These are phyloP conservation scores for Multifurca ochricompacta DNA, from an alignment of 768 basidiomycete genomes.

Conservation along the genomic window DNA sequence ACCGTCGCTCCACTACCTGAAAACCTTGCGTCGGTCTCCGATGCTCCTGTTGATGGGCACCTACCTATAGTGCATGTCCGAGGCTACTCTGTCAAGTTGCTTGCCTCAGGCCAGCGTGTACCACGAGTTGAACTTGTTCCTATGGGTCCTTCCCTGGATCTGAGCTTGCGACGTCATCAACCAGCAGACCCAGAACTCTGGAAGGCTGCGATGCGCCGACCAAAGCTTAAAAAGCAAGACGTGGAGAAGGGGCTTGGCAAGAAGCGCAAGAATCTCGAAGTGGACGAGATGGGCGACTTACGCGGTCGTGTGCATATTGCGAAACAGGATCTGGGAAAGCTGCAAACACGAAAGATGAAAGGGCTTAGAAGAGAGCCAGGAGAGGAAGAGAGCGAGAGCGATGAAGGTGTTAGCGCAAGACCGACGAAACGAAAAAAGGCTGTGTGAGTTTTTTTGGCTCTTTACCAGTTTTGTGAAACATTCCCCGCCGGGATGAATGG, in stretches of 20 bases:
- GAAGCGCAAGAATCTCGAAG: constrained; percentile 90
- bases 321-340: constrained; percentile 76
- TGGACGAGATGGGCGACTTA: constrained; percentile 97
- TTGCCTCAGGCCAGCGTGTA: constrained; percentile 68
- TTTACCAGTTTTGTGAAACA: no score
- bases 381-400: constrained; percentile 16
- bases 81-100: constrained; percentile 68
- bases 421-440: constrained; percentile 21
- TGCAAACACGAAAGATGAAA: constrained; percentile 97
- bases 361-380: constrained; percentile 52
- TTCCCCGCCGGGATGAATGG: no score
- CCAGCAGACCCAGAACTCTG: constrained; percentile 70
- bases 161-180: constrained; percentile 67
- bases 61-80: constrained; percentile 87
- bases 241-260: constrained; percentile 84
- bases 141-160: constrained; percentile 89
- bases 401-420: constrained; percentile 21
- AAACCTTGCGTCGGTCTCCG: constrained; percentile 39
- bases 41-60: constrained; percentile 22
- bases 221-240: constrained; percentile 84
- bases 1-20: constrained; percentile 60
- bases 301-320: constrained; percentile 84
- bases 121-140: constrained; percentile 77
- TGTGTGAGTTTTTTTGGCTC: no score
- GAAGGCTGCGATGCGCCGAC: constrained; percentile 73